These are phyloP conservation scores for Penicillium sumatraense DNA, from an alignment of 2,329 filamentous ascomycete species.

Conservation along the genomic window DNA sequence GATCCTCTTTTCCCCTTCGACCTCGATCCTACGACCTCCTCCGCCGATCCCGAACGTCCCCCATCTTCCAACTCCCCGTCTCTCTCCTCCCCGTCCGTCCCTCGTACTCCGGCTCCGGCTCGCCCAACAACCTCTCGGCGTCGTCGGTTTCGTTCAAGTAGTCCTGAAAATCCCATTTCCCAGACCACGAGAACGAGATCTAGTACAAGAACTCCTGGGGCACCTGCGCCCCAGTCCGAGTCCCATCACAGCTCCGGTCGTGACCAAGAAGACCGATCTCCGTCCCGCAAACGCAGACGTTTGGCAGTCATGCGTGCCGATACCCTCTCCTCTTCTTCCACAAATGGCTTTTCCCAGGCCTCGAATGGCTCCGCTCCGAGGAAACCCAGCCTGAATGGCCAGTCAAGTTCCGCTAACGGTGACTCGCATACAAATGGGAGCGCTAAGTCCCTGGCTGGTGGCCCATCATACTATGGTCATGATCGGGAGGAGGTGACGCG, in stretches of 20 bases:
- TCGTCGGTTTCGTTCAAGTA: slow-evolving; percentile 38
- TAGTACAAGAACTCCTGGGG: slow-evolving; percentile 28
- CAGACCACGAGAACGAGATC: slow-evolving; percentile 25
- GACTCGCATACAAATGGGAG: slow-evolving; percentile 13
- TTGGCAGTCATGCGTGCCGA: slow-evolving; percentile 67
- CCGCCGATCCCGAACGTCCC: slow-evolving; percentile 18
- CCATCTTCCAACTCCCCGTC: slow-evolving; percentile 7
- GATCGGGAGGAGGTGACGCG: slow-evolving; percentile 91
- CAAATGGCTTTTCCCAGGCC: slow-evolving; percentile 61
- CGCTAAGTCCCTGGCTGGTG: slow-evolving; percentile 36
- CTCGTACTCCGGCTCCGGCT: not conserved
- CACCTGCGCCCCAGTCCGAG: slow-evolving; percentile 29
- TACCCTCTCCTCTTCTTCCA: slow-evolving; percentile 55
- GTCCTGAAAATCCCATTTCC: slow-evolving; percentile 30
- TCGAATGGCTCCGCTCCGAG: slow-evolving; percentile 61
- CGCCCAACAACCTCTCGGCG: slow-evolving; percentile 22
- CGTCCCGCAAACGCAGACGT: slow-evolving; percentile 63
- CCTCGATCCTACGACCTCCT: slow-evolving; percentile 51
- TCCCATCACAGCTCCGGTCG: slow-evolving; percentile 29
- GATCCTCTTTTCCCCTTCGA: slow-evolving; percentile 60
- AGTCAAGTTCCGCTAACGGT: slow-evolving; percentile 35
- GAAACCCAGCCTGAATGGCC: slow-evolving; percentile 63
- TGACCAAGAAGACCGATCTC: slow-evolving; percentile 38
- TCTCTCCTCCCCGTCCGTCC: slow-evolving; percentile 2
- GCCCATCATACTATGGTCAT: slow-evolving; percentile 75